A percentile compares a stretch with the other conserved stretches of the same genome.
These are phyloP conservation scores for Teunomyces cretensis DNA, from an alignment of 805 yeast genomes.

Conservation along the genomic window DNA sequence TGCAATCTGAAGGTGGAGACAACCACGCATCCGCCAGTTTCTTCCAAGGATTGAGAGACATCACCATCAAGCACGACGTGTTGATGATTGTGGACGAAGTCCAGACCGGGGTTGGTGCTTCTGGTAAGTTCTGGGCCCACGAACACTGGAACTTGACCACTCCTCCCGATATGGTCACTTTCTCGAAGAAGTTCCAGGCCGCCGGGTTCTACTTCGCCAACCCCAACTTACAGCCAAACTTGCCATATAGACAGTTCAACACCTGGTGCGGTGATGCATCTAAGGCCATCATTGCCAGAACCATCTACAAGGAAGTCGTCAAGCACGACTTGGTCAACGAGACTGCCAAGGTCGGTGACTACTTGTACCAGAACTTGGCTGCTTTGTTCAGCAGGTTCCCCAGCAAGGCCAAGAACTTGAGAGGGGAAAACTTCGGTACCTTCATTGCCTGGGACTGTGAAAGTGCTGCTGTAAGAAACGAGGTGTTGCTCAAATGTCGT, in stretches of 20 bases:
- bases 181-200: constrained; percentile 70
- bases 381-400: constrained; percentile 42
- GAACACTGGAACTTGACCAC: constrained; percentile 63
- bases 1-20: constrained; percentile 77
- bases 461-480: constrained; percentile 43
- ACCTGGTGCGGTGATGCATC: constrained; percentile 82
- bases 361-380: constrained; percentile 46
- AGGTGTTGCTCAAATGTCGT: constrained; percentile 46
- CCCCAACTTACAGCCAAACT: constrained; percentile 56
- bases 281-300: constrained; percentile 60
- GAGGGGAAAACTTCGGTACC: constrained; percentile 65
- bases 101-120: constrained; percentile 74
- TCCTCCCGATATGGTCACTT: constrained; percentile 68
- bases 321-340: constrained; percentile 49
- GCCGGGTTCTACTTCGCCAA: constrained; percentile 70
- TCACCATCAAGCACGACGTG: constrained; percentile 56
- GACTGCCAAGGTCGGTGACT: constrained; percentile 54
- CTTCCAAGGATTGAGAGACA: constrained; percentile 61
- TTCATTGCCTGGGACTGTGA: constrained; percentile 65
- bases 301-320: constrained; percentile 55
- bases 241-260: constrained; percentile 69
- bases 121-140: constrained; percentile 74
- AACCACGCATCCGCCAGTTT: constrained; percentile 64
- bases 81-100: constrained; percentile 70
- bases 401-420: constrained; percentile 43